Conservation (phyloP, 2,329 filamentous ascomycete species). For the Ascochyta clinopodiicola region DNA sequence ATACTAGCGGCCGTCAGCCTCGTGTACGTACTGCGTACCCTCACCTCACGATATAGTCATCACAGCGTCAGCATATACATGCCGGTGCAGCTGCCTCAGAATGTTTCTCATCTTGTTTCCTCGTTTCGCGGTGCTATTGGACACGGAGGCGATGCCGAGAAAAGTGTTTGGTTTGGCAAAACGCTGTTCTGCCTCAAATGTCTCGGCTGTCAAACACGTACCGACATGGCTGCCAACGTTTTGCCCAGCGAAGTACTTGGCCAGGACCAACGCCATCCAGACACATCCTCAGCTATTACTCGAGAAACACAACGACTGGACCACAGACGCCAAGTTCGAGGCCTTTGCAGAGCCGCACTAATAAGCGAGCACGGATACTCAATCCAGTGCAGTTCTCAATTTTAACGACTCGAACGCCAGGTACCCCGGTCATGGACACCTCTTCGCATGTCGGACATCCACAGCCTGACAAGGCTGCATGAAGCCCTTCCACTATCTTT, state of each 20-base stretch:
- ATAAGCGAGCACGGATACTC: constrained; percentile 3
- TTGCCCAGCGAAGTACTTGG: not conserved
- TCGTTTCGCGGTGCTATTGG: constrained; percentile 3
- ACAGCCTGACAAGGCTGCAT: constrained; percentile 1
- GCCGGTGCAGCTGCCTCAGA: constrained; percentile 7
- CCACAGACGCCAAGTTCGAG: constrained; percentile 4
- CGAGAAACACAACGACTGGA: constrained; percentile 1
- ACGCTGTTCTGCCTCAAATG: not conserved
- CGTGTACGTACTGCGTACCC: not conserved
- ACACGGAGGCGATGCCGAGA: not conserved
- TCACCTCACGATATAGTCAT: constrained; percentile 3
- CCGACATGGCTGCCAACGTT: not conserved
- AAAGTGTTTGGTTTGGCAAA: not conserved
- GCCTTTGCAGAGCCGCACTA: constrained; percentile 6
- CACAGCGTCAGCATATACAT: constrained; percentile 9
- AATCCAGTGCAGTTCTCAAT: not conserved
- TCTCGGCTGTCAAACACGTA: not conserved
- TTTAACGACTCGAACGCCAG: constrained; percentile 4
- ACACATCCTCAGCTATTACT: not conserved
- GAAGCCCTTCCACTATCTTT: constrained; percentile 4
- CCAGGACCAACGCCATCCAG: not conserved
- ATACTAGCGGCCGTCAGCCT: not conserved
- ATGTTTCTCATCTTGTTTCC: constrained; percentile 15
- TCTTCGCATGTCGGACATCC: constrained; percentile 1
- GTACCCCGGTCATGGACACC: not conserved